Percentiles rank a stretch among this genome's conserved stretches.
phyloP scores from a whole-genome alignment of 208 protist species.

The Crithidia expoeki region DNA sequence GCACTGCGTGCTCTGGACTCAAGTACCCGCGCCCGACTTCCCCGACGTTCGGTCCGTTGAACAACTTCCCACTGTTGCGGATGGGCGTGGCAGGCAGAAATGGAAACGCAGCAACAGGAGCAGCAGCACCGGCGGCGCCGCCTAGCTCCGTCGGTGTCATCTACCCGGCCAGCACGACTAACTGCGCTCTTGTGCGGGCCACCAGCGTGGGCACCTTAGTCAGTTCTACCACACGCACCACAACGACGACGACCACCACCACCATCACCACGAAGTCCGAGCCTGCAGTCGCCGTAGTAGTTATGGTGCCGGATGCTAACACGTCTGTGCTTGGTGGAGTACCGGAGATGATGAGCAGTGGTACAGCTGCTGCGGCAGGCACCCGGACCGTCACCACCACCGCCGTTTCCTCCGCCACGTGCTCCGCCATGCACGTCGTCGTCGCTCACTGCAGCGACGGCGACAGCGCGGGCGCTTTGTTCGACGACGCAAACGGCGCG shows the following conservation, averaged over 20 bases:
- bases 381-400: constrained; percentile 17
- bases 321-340: neutral
- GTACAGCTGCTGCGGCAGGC: neutral
- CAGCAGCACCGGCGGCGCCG: neutral
- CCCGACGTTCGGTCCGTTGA: constrained; percentile 3
- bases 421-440: constrained; percentile 1
- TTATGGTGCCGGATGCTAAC: neutral
- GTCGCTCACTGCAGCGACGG: neutral
- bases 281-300: neutral
- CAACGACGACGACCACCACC: constrained; percentile 8
- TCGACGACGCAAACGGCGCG: neutral
- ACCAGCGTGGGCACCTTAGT: neutral
- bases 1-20: neutral
- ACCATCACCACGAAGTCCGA: neutral
- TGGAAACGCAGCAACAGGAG: neutral
- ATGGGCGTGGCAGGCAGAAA: neutral
- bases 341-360: neutral
- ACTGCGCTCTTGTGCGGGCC: neutral
- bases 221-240: constrained; percentile 12
- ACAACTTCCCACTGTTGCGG: constrained; percentile 14
- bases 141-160: neutral
- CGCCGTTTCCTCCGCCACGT: constrained; percentile 11
- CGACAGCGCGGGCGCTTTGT: neutral
- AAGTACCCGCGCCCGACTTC: neutral
- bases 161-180: neutral